Evolutionary conservation across 768 basidiomycete species (phyloP).

Genomic region (Tylopilus subfusipes): DNA sequence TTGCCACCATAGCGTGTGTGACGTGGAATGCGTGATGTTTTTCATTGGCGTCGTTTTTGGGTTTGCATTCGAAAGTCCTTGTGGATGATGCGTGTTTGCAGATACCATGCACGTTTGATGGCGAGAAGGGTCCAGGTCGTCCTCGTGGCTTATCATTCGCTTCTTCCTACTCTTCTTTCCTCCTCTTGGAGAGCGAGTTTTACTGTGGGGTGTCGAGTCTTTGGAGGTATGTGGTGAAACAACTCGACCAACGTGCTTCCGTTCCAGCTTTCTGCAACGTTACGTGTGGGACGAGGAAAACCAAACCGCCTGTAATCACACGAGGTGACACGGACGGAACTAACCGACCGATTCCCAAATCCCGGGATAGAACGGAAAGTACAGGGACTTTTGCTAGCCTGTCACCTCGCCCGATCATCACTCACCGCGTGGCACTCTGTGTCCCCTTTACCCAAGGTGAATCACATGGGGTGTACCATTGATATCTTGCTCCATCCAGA

Average conservation of each 20-base stretch:
- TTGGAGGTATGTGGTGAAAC: neutral
- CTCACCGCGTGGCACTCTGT: neutral
- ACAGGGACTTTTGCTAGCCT: neutral
- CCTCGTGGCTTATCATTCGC: constrained; percentile 9
- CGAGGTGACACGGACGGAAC: constrained; percentile 19
- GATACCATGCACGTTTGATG: constrained; percentile 8
- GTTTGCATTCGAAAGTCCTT: neutral
- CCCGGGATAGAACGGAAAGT: neutral
- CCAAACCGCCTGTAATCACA: neutral
- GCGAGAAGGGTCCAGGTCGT: neutral
- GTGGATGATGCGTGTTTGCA: constrained; percentile 8
- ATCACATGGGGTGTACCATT: neutral
- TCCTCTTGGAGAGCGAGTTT: neutral
- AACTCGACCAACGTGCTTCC: neutral
- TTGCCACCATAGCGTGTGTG: neutral
- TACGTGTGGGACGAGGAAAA: neutral
- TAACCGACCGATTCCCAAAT: neutral
- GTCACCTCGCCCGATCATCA: neutral
- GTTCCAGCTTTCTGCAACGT: neutral
- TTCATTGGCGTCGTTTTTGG: neutral
- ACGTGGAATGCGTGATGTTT: constrained; percentile 3
- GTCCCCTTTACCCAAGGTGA: neutral
- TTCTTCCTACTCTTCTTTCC: neutral
- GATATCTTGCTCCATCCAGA: neutral
- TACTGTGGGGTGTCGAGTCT: neutral